Conservation (phyloP, 495 filamentous ascomycete species). For the Penicillium turbatum region DNA sequence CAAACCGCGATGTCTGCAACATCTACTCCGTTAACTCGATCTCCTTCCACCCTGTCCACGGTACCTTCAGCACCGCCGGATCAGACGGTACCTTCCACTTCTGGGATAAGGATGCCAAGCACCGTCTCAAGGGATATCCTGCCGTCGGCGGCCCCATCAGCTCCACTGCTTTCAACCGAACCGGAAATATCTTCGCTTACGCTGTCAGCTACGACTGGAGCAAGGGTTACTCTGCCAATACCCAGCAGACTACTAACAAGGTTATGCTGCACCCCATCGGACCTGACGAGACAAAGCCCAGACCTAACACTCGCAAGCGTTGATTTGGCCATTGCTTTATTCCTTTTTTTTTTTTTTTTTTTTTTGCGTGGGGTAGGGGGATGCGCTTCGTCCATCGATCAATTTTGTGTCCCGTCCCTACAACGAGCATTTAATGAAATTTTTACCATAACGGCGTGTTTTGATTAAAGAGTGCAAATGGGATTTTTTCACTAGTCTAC, state of each 20-base stretch:
- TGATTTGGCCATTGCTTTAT: slow-evolving; percentile 33
- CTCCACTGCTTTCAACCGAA: slow-evolving; percentile 70
- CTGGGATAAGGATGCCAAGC: slow-evolving; percentile 87
- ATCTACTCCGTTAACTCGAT: slow-evolving; percentile 89
- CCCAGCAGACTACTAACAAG: slow-evolving; percentile 65
- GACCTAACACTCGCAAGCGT: slow-evolving; percentile 67
- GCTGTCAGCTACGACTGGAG: slow-evolving; percentile 94
- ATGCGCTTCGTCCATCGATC: neutral
- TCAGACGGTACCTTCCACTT: slow-evolving; percentile 86
- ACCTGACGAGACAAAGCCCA: slow-evolving; percentile 76
- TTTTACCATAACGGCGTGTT: slow-evolving; percentile 26
- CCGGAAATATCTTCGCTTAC: slow-evolving; percentile 81
- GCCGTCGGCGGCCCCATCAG: slow-evolving; percentile 76
- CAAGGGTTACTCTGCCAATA: slow-evolving; percentile 77
- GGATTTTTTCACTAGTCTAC: slow-evolving; percentile 7
- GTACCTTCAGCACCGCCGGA: slow-evolving; percentile 87
- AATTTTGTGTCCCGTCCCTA: slow-evolving; percentile 15
- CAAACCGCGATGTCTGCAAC: slow-evolving; percentile 61
- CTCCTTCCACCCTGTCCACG: slow-evolving; percentile 80
- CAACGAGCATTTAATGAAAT: slow-evolving; percentile 34
- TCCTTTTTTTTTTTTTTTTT: neutral
- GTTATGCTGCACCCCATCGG: slow-evolving; percentile 80
- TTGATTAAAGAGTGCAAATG: slow-evolving; percentile 20
- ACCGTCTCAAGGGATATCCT: slow-evolving; percentile 84
- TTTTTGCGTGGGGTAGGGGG: slow-evolving; percentile 1